Evolutionary conservation across 192 early-diverging fungal genomes (phyloP), one percentile per base, ranked within the genome.

Genomic region (Coemansia sp.): DNA sequence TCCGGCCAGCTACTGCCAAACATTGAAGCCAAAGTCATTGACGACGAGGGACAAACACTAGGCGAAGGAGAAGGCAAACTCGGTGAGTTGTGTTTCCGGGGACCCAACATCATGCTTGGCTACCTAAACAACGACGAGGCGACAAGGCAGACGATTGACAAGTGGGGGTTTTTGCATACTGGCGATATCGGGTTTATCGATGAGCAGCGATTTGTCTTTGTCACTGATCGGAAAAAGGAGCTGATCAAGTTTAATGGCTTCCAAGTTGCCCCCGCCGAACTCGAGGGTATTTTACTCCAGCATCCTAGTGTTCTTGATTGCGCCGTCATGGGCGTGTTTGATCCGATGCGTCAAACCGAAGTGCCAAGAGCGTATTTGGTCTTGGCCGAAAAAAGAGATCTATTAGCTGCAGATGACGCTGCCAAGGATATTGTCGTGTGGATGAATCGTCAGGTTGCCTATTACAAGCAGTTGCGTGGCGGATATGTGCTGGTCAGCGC

Each of bases 201-300:
- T 64, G 74, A 72, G 35, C 39, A 87, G 2, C 91, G 89, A 5
- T 72, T 88, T 46, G 87, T 90, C 61, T 88, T 75, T 67, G 84
- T 90, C 25, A 83, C 86, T 8, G 92, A 90, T 65, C 91, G 96
- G 19, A 69, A 92, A 29, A 98, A 96, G 85, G 93, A 95, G 65
- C 78, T 96, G 11, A 96, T 96, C 78, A 96, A 98, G 74, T 98
- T 71, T 71, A 96, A 96, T 67, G 86, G 87, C 14, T 86, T 86
- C 57, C 84, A 88, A 73, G 91, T 98, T 6, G 86, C 93, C 2
- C 96, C 94, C 0, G 91, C 94, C 2, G 94, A 96, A 71, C 82
- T 98, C 9, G 96, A 98, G 65, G 88, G 83, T 2, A 41, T 89
- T 38, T 72, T 96, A 56, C 59, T 93, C 0, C 73, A 86, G 29